These are phyloP conservation scores for Dillenia turbinata DNA, from an alignment of 164 flowering plant species.

Conservation along the genomic window DNA sequence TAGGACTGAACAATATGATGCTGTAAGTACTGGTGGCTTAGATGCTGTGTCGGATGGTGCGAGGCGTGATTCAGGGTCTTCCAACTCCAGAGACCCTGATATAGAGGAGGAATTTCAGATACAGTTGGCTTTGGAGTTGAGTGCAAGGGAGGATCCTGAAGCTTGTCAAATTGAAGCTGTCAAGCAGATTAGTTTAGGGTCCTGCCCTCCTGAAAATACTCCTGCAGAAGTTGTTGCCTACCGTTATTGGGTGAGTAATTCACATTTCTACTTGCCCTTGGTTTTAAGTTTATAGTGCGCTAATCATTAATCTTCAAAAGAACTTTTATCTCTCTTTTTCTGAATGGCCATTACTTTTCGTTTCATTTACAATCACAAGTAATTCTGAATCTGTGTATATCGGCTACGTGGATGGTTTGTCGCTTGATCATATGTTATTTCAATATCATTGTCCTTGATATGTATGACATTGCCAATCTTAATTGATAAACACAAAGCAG, in stretches of 20 bases:
- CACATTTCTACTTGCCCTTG: background rate
- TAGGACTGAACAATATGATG: constrained; percentile 42
- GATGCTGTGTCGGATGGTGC: constrained; percentile 38
- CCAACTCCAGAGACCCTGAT: constrained; percentile 63
- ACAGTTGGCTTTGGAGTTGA: constrained; percentile 88
- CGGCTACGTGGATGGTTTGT: no score
- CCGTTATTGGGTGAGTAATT: constrained; percentile 81
- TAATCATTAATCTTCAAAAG: no score
- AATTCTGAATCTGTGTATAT: no score
- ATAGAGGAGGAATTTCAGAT: constrained; percentile 93
- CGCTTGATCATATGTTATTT: no score
- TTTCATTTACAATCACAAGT: background rate
- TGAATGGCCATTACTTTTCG: background rate
- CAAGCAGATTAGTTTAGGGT: constrained; percentile 92
- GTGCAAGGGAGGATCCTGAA: constrained; percentile 96
- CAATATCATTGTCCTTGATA: no score
- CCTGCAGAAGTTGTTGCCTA: constrained; percentile 86
- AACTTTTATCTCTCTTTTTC: background rate
- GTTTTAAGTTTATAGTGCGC: no score
- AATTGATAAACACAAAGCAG: no score
- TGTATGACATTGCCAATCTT: no score
- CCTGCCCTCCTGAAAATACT: constrained; percentile 64
- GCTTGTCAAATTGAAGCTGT: constrained; percentile 96
- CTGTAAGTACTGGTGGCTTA: constrained; percentile 31
- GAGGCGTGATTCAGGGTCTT: constrained; percentile 50